These are phyloP conservation scores for Rhexocercosporidium sp. DNA, from an alignment of 2,329 filamentous ascomycete species.

Conservation along the genomic window DNA sequence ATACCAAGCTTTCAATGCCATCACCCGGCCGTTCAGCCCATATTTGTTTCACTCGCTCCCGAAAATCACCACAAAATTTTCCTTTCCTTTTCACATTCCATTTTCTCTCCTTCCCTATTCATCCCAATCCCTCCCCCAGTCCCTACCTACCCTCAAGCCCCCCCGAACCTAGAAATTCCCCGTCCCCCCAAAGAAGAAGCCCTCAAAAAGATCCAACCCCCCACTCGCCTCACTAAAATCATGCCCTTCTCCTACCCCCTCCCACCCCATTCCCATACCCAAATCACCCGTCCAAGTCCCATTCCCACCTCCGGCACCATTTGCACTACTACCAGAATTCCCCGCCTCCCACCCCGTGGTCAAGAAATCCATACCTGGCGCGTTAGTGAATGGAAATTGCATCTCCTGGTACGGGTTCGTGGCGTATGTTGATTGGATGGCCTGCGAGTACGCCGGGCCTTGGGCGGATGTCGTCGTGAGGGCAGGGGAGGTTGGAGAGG, in stretches of 20 bases:
- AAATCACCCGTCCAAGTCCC: constrained; percentile 26
- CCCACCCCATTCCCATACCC: constrained; percentile 29
- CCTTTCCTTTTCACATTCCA: neutral
- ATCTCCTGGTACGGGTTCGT: constrained; percentile 27
- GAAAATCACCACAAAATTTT: neutral
- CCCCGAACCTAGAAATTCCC: constrained; percentile 25
- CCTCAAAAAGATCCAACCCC: constrained; percentile 54
- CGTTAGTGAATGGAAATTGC: constrained; percentile 35
- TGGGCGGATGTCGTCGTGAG: neutral
- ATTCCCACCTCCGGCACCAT: constrained; percentile 19
- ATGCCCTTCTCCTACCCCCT: constrained; percentile 31
- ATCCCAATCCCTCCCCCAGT: neutral
- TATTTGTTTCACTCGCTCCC: too few relatives aligned
- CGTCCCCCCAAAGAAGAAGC: constrained; percentile 57
- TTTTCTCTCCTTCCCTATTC: neutral
- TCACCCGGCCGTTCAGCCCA: too few relatives aligned
- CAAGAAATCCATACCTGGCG: constrained; percentile 39
- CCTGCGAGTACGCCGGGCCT: constrained; percentile 11
- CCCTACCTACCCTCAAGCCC: neutral
- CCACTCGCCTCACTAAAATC: constrained; percentile 38
- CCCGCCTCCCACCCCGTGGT: constrained; percentile 25
- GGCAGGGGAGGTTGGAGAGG: constrained; percentile 20
- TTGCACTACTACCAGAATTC: constrained; percentile 20
- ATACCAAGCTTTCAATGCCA: too few relatives aligned
- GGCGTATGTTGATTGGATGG: constrained; percentile 17